Evolutionary conservation across 495 filamentous ascomycete genomes (phyloP), one percentile per base, ranked within the genome.

Genomic region (Trichoderma erinaceum): DNA sequence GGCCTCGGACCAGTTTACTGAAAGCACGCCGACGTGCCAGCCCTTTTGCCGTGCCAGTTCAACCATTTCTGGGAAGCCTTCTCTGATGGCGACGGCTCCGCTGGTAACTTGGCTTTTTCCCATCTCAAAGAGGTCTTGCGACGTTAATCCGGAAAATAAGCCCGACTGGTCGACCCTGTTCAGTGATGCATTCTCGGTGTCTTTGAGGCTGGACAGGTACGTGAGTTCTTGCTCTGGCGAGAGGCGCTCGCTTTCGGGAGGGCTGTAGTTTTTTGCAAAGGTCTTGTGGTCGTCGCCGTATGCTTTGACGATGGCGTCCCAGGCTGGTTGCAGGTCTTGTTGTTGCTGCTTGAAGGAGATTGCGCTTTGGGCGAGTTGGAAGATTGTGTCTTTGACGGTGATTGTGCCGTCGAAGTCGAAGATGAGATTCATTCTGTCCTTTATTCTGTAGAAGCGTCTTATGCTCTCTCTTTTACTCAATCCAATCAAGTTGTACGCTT

Each of bases 371-470:
- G 72, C 75, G 0, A 78, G 73, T 25, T 74, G 69, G 35, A 66
- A 50, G 1, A 78, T 72, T 10, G 76, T 78, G 68, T 78, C 76
- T 38, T 74, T 58, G n/a, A 68, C 69, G 35, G 81, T 83, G 70
- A 83, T 81, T 38, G 81, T 83, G 64, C 78, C 79, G 74, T 83
- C 81, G 64, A 83, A 83, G 69, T 83, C 81, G 0, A 83, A 71
- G 68, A 83, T 74, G 69, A 83, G 70, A 64, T 70, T 71, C 71
- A 82, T 76, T 38, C 8, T 38, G 4, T 7, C 8, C 8, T 38
- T 38, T 38, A 4, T 3, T 38, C 29, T 29, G 29, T 29, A 29
- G 29, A 29, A 29, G 29, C 29, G 4, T 4, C 29, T 29, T 29
- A 29, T 29, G 29, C 29, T 29, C 1, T 29, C 1, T 4, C 29